phyloP scores from a whole-genome alignment of 768 basidiomycete species.

The Baorangia bicolor region DNA sequence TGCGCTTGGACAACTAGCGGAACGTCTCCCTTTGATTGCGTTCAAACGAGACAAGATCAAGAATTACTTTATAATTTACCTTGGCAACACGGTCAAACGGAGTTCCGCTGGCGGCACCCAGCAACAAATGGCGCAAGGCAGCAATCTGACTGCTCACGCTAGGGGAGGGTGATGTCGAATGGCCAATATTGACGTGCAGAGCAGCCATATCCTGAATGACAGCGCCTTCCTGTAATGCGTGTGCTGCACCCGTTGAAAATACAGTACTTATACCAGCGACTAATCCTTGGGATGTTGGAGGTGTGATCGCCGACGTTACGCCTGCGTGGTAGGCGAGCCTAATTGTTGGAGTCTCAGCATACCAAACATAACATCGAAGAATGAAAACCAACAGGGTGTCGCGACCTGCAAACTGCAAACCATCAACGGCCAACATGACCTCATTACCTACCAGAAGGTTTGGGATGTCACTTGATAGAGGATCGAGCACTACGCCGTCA shows the following conservation, averaged over 20 bases:
- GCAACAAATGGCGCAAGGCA: constrained; percentile 62
- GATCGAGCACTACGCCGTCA: constrained; percentile 55
- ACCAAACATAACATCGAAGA: not conserved
- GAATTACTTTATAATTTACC: constrained; percentile 30
- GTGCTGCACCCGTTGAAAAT: constrained; percentile 55
- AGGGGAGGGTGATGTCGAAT: constrained; percentile 35
- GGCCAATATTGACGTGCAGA: constrained; percentile 58
- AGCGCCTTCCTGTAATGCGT: constrained; percentile 56
- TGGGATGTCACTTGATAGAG: constrained; percentile 35
- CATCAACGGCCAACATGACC: constrained; percentile 68
- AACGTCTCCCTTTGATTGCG: constrained; percentile 51
- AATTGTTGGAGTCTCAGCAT: constrained; percentile 6
- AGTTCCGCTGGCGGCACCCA: constrained; percentile 27
- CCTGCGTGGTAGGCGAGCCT: constrained; percentile 70
- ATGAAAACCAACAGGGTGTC: constrained; percentile 46
- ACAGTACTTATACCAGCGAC: constrained; percentile 57
- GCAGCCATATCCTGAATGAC: constrained; percentile 60
- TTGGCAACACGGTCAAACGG: constrained; percentile 44
- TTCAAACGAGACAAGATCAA: not conserved
- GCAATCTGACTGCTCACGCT: constrained; percentile 85
- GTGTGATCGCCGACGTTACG: constrained; percentile 59
- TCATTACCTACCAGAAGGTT: constrained; percentile 34
- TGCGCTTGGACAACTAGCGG: constrained; percentile 74
- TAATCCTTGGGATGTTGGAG: constrained; percentile 51
- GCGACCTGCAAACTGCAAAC: constrained; percentile 64